Evolutionary conservation across 345 rosid species (phyloP), one percentile per base, ranked within the genome.

Genomic region (Eucalyptus sp.): DNA sequence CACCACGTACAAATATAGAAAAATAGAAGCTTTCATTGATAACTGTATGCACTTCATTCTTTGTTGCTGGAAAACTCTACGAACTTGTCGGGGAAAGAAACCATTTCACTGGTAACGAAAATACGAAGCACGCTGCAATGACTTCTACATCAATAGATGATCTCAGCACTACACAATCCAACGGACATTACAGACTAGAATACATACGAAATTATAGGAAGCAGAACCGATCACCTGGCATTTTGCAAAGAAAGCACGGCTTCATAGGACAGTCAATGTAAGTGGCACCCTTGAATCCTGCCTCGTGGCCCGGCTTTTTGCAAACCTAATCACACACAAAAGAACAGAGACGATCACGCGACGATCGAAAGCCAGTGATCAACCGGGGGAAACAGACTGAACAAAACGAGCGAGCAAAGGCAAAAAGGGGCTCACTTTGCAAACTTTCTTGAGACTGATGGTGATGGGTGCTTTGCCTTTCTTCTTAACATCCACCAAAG

Each of bases 201-300:
- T 11, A 20, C 0, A 62, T 41, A 76, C 7, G 1, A 4, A 76
- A 76, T 5, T 76, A 41, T 8, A 41, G 37, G 86, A 51, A 79
- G 68, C 25, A 43, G 60, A 29, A 79, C 37, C 2, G 1, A 81
- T 86, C 89, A 97, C 99, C 99, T 18, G 99, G 99, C 97, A 95
- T 92, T 95, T 97, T 98, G 92, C 99, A 98, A 90, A 98, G 95
- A 89, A 97, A 98, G 89, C 99, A 98, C 46, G 99, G 99, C 86
- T 97, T 98, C 99, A 95, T 98, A 9, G 99, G 99, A 90, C 99
- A 98, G 90, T 97, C 98, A 31, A 98, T 93, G 89, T 97, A 96
- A 0, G 99, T 96, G 22, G 99, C 99, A 44, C 99, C 99, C 90
- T 93, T 96, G 88, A 97, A 96, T 22, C 99, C 99, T 7, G 99